phyloP scores from a whole-genome alignment of 78 protist genomes.

The Bodo saltans region DNA sequence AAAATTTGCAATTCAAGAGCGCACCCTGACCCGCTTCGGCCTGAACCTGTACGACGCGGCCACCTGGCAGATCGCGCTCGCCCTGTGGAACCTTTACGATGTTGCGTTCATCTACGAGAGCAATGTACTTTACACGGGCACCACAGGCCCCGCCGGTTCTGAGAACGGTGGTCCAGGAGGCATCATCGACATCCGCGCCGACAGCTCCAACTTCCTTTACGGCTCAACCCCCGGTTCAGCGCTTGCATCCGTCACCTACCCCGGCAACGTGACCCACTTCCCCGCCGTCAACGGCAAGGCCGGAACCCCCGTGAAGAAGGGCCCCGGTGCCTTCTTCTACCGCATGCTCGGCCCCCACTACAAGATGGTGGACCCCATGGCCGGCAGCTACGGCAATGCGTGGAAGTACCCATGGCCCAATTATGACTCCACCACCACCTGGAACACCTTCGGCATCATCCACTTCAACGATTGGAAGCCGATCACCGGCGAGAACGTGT shows the following conservation, averaged over 20 bases:
- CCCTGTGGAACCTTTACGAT: constrained; percentile 5
- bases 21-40: constrained; percentile 27
- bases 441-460: constrained; percentile 27
- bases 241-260: constrained; percentile 1
- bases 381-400: constrained; percentile 9
- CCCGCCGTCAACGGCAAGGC: not conserved
- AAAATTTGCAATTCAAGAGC: constrained; percentile 13
- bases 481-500: constrained; percentile 37
- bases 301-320: constrained; percentile 8
- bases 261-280: constrained; percentile 30
- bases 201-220: constrained; percentile 5
- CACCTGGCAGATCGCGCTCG: constrained; percentile 20
- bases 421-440: constrained; percentile 15
- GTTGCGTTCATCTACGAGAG: constrained; percentile 18
- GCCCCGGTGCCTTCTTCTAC: constrained; percentile 25
- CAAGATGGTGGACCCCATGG: constrained; percentile 27
- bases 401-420: constrained; percentile 35
- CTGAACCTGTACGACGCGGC: constrained; percentile 36
- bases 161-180: constrained; percentile 7
- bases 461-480: constrained; percentile 39
- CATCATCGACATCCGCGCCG: constrained; percentile 16
- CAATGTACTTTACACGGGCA: constrained; percentile 4
- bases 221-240: constrained; percentile 8
- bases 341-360: constrained; percentile 20
- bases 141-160: constrained; percentile 20